Conservation (phyloP, 1,284 basidiomycete genomes). For the Ceratobasidium sp. region DNA sequence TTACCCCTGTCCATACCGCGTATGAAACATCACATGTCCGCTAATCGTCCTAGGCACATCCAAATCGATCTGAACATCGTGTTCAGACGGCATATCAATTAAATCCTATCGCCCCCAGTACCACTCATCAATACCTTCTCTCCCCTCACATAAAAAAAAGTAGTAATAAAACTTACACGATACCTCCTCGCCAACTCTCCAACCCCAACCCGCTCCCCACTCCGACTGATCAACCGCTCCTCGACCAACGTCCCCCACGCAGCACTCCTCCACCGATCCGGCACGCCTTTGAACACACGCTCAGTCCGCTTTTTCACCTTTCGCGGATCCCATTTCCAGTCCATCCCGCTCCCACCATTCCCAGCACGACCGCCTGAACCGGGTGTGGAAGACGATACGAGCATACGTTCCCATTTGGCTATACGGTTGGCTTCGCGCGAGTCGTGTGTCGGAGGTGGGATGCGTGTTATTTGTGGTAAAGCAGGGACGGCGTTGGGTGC, state of each 20-base stretch:
- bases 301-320: constrained; percentile 63
- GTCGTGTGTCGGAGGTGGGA: constrained; percentile 49
- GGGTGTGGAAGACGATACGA: constrained; percentile 71
- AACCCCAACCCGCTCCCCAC: constrained; percentile 48
- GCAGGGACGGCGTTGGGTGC: constrained; percentile 62
- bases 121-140: constrained; percentile 52
- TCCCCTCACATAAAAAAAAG: constrained; percentile 43
- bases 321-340: constrained; percentile 61
- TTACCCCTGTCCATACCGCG: constrained; percentile 93
- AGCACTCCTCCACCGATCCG: constrained; percentile 94
- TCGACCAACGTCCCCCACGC: constrained; percentile 86
- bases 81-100: constrained; percentile 83
- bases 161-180: constrained; percentile 55
- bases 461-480: constrained; percentile 62
- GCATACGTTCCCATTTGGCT: constrained; percentile 91
- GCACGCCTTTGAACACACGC: constrained; percentile 95
- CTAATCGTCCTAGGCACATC: constrained; percentile 98
- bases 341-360: constrained; percentile 77
- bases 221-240: constrained; percentile 11
- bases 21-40: constrained; percentile 94
- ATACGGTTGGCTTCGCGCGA: constrained; percentile 79
- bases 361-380: constrained; percentile 59
- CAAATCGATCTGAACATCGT: constrained; percentile 98
- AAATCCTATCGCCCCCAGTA: constrained; percentile 83
- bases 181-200: constrained; percentile 66